Base-by-base conservation (phyloP, 495 filamentous ascomycete species). In the Echria macrotheca region DNA sequence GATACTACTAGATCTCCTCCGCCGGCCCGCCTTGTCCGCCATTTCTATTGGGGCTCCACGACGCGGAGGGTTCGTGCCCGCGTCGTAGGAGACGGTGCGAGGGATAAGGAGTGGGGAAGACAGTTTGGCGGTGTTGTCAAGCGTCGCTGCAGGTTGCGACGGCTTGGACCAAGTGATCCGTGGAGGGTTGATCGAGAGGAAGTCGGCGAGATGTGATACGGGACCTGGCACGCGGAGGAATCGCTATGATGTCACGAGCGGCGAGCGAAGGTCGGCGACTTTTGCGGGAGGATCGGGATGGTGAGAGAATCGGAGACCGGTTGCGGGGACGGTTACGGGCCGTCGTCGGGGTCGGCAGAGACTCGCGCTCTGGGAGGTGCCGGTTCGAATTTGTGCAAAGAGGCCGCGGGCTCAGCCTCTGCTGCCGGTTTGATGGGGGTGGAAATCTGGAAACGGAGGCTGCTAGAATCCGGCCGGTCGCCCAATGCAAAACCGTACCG, bases 1-100 rank as follows among this genome's bases (percentile, higher is more conserved):
- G 66, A 97, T 76, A 68, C 91, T 96, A 74, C 91, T 96, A 60
- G 90, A 95, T 58, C 91, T 80, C 75, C 91, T 80, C 73, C 89
- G 77, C 66, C 90, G 77, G 55, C 83, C 86, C 64, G 70, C 64
- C 67, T 74, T 66, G 71, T 76, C 66, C 63, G 69, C 61, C 72
- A 74, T 76, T 29, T 51, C 54, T 28, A 58, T 65, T 49, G 62
- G 51, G 55, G 60, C 55, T 68, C 76, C 60, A 54, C 66, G 66
- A 56, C 73, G 68, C 55, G 72, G 74, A 64, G 80, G 77, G 55
- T 86, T 84, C 59, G 83, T 80, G 70, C 82, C 81, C 73, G 77
- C 81, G 65, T 85, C 80, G 76, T 87, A 89, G 61, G 86, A 83
- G 72, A 89, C 81, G 73, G 85, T 82, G 67, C 86, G 86, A 61